Evolutionary conservation across 257 asterid genomes (phyloP), one percentile per base, ranked within the genome.

Genomic region (Solanum chilense): DNA sequence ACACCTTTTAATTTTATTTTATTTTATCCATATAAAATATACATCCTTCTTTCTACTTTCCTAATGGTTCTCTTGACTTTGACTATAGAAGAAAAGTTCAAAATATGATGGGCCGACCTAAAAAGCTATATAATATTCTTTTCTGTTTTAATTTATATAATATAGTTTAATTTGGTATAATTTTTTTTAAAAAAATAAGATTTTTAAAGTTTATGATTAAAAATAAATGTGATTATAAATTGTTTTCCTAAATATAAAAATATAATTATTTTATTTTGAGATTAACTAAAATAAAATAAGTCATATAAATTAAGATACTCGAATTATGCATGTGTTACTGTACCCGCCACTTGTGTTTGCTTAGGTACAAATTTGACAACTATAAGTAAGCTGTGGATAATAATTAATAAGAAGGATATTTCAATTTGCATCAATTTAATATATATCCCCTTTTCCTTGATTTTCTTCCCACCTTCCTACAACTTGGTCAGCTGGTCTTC

Each of bases 391-490:
- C 56, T 60, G 60, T 60, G 31, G 16, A 60, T 25, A 83, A 83
- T 5, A 56, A 9, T 20, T 7, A 23, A 39, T 9, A 83, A 62
- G 27, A 58, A 64, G 12, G 13, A 41, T 49, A 56, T 14, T 49
- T 78, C 42, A 9, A 60, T 35, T 15, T 31, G n/a, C n/a, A 76
- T 49, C 86, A 58, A 56, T 82, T 81, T 25, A 49, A 81, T 82
- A 56, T 52, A 16, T 56, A 11, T 11, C 39, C 5, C 56, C 39
- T 37, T 12, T 7, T 39, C 16, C 76, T 42, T 62, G 52, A 39
- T 62, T 84, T 84, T 60, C 86, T 84, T 70, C 29, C 12, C 60
- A 81, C 85, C 69, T 81, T 81, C 85, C 69, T 81, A 31, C 85
- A 49, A 81, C 85, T 81, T 81, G 85, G 68, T 81, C 70, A 18